Conservation (phyloP, 371 early-diverging fungal species). For the Mortierella sp. region DNA sequence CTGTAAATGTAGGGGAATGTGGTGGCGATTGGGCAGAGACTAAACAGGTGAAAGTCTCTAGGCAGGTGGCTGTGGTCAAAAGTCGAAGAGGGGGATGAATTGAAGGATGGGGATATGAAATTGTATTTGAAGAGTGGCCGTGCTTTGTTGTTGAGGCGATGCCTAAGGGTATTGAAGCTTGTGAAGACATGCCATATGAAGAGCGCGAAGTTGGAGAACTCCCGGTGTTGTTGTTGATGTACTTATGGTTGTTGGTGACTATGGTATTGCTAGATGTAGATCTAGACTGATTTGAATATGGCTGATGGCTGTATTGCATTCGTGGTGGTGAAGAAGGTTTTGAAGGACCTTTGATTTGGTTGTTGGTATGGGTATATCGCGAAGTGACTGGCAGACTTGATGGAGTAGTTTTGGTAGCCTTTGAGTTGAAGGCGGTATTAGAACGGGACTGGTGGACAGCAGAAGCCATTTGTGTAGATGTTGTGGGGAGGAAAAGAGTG, state of each 20-base stretch:
- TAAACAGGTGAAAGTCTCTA: conserved; percentile 41
- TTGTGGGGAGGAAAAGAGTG: neutral
- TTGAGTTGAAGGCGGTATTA: neutral
- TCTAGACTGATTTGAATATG: conserved; percentile 23
- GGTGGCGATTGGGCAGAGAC: conserved; percentile 56
- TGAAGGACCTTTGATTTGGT: conserved; percentile 16
- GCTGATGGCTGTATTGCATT: conserved; percentile 9
- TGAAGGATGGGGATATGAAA: conserved; percentile 33
- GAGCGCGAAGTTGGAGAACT: conserved; percentile 6
- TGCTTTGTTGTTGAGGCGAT: conserved; percentile 11
- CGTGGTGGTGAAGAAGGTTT: conserved; percentile 27
- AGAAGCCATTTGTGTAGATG: conserved; percentile 4
- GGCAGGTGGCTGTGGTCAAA: conserved; percentile 51
- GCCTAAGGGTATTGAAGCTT: conserved; percentile 4
- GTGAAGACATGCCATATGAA: neutral
- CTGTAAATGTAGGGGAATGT: conserved; percentile 46
- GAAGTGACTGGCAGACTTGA: conserved; percentile 1
- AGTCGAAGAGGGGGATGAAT: conserved; percentile 48
- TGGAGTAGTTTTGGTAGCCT: conserved; percentile 1
- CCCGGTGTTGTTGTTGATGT: neutral
- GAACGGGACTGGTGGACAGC: conserved; percentile 4
- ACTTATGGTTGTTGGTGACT: neutral
- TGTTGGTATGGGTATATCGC: conserved; percentile 1
- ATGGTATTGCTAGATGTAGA: neutral
- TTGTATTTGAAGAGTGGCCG: conserved; percentile 21